These are phyloP conservation scores for Panaeolus cyanescens DNA, from an alignment of 768 basidiomycete species.

Conservation along the genomic window DNA sequence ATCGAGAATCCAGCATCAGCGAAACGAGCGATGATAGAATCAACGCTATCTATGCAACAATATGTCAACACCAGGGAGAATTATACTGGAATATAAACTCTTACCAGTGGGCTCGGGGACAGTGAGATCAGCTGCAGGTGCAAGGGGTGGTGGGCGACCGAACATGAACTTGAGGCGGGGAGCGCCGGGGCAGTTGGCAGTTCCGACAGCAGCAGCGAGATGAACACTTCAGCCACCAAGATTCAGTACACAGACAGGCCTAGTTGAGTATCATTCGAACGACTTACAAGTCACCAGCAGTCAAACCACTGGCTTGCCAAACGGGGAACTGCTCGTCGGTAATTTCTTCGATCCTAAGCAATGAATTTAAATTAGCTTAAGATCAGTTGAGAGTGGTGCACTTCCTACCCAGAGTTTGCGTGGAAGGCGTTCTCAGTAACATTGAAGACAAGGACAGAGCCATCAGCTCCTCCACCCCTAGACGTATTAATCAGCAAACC, in stretches of 20 bases:
- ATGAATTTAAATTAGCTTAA: no score
- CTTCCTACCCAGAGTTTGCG: conserved; percentile 11
- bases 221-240: conserved; percentile 13
- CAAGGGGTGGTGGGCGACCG: conserved; percentile 25
- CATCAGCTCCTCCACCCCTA: conserved; percentile 31
- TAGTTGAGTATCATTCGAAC: no score
- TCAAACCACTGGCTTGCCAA: conserved; percentile 11
- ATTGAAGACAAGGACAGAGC: conserved; percentile 28
- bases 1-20: no score
- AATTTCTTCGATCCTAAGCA: conserved; percentile 6
- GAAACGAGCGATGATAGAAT: conserved; percentile 21
- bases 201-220: conserved; percentile 26
- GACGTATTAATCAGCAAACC: neutral
- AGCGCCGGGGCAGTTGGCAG: conserved; percentile 36
- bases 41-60: conserved; percentile 20
- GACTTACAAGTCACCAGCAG: conserved; percentile 25
- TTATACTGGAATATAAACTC: neutral
- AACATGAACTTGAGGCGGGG: conserved; percentile 31
- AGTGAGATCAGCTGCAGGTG: conserved; percentile 22
- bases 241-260: neutral
- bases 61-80: neutral
- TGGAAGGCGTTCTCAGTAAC: conserved; percentile 20
- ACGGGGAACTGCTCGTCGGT: conserved; percentile 7
- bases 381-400: no score
- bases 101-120: conserved; percentile 21